Evolutionary conservation across 1,284 basidiomycete species (phyloP).

Genomic region (Phellopilus nigrolimitatus): DNA sequence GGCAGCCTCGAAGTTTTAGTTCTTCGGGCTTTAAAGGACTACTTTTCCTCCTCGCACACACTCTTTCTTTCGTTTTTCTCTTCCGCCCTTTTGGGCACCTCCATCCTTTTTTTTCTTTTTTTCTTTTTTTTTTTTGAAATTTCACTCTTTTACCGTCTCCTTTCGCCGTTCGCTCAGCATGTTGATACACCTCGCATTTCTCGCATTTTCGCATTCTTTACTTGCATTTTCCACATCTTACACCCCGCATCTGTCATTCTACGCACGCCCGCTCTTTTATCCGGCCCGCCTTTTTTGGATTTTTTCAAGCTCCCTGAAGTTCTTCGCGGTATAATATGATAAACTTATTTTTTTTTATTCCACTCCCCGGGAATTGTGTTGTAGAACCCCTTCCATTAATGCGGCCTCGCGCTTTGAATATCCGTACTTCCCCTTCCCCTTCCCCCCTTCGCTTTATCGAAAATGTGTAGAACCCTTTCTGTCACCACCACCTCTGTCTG

Average conservation of each 20-base stretch:
- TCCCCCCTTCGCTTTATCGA: too few relatives aligned
- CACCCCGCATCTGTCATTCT: neutral
- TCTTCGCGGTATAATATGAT: too few relatives aligned
- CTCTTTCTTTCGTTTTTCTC: slow-evolving; percentile 1
- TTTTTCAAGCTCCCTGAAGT: too few relatives aligned
- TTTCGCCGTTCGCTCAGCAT: neutral
- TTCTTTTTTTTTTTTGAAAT: neutral
- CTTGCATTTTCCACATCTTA: neutral
- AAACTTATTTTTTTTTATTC: too few relatives aligned
- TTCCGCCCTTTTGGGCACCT: neutral
- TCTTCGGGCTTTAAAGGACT: neutral
- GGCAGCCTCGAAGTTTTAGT: neutral
- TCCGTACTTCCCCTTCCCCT: too few relatives aligned
- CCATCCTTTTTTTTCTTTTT: neutral
- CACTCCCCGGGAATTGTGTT: too few relatives aligned
- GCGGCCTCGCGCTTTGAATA: too few relatives aligned
- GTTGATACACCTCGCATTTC: neutral
- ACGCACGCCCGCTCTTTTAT: too few relatives aligned
- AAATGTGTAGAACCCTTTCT: too few relatives aligned
- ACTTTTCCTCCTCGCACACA: neutral
- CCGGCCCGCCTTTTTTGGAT: too few relatives aligned
- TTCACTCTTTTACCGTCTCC: neutral
- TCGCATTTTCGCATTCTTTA: neutral
- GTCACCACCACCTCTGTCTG: too few relatives aligned
- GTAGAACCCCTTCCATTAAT: too few relatives aligned